phyloP scores from a whole-genome alignment of 2,329 filamentous ascomycete genomes.

The Fusarium newnesense region DNA sequence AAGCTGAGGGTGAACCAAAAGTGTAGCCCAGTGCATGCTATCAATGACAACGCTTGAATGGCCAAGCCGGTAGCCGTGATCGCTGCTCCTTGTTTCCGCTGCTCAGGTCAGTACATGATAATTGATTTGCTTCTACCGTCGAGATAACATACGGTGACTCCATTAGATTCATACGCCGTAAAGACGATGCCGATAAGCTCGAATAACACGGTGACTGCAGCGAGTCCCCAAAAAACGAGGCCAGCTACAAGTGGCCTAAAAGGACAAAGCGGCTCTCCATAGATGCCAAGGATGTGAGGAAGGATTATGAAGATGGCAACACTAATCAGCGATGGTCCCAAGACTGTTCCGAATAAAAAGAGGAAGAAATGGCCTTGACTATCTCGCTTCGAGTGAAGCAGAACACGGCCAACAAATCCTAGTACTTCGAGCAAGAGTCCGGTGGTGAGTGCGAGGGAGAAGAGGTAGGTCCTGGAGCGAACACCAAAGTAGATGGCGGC shows the following conservation, averaged over 20 bases:
- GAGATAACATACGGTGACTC: conserved; percentile 50
- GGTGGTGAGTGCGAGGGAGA: conserved; percentile 52
- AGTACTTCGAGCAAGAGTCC: conserved; percentile 57
- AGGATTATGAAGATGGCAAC: conserved; percentile 57
- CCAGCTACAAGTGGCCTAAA: conserved; percentile 50
- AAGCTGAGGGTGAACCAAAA: conserved; percentile 55
- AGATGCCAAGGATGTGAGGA: conserved; percentile 59
- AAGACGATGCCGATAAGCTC: conserved; percentile 56
- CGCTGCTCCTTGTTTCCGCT: conserved; percentile 49
- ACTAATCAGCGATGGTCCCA: conserved; percentile 59
- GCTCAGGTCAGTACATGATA: conserved; percentile 6
- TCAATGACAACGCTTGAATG: conserved; percentile 55
- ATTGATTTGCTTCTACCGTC: neutral
- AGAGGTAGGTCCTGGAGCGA: conserved; percentile 53
- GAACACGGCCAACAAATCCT: conserved; percentile 58
- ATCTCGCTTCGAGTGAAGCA: conserved; percentile 51
- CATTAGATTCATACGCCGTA: conserved; percentile 48
- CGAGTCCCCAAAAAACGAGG: conserved; percentile 49
- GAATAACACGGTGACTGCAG: conserved; percentile 50
- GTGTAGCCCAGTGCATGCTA: conserved; percentile 52
- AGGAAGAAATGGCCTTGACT: conserved; percentile 54
- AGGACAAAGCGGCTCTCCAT: conserved; percentile 55
- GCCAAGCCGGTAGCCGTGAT: conserved; percentile 58
- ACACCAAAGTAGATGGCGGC: conserved; percentile 51
- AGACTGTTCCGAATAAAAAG: conserved; percentile 58